Percentiles rank a stretch among this genome's conserved stretches.
phyloP scores from a whole-genome alignment of 306 rosid species.

The Prosopis cineraria region DNA sequence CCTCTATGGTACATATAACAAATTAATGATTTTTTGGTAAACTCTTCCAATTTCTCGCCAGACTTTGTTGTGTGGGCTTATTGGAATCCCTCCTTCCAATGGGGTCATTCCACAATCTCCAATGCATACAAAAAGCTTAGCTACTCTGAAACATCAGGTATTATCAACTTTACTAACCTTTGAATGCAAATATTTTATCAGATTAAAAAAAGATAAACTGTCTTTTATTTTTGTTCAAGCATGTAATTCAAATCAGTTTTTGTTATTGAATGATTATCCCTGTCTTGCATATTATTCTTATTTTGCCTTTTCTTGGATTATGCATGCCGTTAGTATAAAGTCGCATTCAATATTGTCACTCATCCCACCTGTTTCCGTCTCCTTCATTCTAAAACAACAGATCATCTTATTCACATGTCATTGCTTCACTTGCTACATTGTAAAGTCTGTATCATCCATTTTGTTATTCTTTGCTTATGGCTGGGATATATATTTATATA shows the following conservation, averaged over 20 bases:
- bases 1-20: background rate
- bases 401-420: conserved; percentile 12
- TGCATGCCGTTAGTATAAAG: background rate
- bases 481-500: conserved; percentile 16
- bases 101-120: conserved; percentile 87
- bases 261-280: background rate
- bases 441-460: background rate
- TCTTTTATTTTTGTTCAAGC: conserved; percentile 1
- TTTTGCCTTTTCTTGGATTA: background rate
- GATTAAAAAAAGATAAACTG: background rate
- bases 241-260: background rate
- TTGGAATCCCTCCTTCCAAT: conserved; percentile 75
- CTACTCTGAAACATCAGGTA: conserved; percentile 79
- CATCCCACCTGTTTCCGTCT: background rate
- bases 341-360: background rate
- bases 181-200: background rate
- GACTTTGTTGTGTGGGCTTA: conserved; percentile 69
- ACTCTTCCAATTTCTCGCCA: conserved; percentile 27
- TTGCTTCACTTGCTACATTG: background rate
- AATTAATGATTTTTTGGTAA: conserved; percentile 1
- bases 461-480: background rate
- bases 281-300: background rate
- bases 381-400: background rate
- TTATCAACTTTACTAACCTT: background rate
- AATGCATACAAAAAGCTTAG: conserved; percentile 78